These are phyloP conservation scores for Leccinum griseonigrum DNA, from an alignment of 1,284 basidiomycete genomes.

Conservation along the genomic window DNA sequence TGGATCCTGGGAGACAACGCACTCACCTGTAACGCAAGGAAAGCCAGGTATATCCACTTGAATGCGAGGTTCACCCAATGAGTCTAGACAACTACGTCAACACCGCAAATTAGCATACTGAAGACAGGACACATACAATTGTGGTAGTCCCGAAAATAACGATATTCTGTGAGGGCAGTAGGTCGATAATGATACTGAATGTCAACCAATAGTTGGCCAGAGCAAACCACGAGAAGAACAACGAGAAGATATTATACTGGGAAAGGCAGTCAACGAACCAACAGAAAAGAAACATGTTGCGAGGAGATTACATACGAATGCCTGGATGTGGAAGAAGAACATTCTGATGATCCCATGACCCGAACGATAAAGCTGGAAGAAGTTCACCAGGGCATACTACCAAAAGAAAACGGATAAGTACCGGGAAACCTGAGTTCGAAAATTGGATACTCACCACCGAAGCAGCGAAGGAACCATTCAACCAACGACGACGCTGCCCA, in stretches of 20 bases:
- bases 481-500: constrained; percentile 92
- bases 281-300: not conserved
- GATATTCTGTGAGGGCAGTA: constrained; percentile 67
- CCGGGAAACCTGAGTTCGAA: not conserved
- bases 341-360: constrained; percentile 83
- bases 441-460: constrained; percentile 65
- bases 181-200: constrained; percentile 93
- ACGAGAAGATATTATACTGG: constrained; percentile 75
- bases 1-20: not conserved
- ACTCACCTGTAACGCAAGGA: constrained; percentile 66
- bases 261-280: constrained; percentile 2
- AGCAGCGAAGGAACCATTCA: constrained; percentile 97
- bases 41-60: constrained; percentile 87
- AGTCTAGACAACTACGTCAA: constrained; percentile 50
- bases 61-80: constrained; percentile 85
- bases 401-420: not conserved
- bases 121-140: constrained; percentile 48
- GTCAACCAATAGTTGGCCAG: constrained; percentile 94
- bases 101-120: not conserved
- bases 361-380: constrained; percentile 87
- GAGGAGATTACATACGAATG: constrained; percentile 52
- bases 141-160: constrained; percentile 67
- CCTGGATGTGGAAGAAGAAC: constrained; percentile 96
- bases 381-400: constrained; percentile 91
- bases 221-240: constrained; percentile 90